Percentiles rank a stretch among this genome's conserved stretches.
Conservation (phyloP, 139 green algal genomes). For the Zygnema circumcarinatum region DNA sequence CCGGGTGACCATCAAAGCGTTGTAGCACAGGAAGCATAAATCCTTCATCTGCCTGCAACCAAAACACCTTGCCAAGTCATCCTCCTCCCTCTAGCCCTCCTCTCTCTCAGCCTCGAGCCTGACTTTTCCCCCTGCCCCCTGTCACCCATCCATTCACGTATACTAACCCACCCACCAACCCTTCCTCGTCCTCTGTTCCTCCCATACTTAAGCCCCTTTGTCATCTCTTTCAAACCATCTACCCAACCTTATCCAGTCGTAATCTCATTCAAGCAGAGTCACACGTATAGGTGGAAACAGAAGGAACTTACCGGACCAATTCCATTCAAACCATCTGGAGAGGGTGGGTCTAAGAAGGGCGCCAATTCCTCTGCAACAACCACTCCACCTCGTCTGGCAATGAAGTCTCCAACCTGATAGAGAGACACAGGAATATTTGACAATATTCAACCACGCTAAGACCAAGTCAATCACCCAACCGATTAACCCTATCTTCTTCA, state of each 20-base stretch:
- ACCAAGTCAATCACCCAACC: too few species aligned
- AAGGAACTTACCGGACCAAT: background rate
- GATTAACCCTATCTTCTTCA: too few species aligned
- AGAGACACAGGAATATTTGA: background rate
- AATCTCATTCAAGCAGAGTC: too few species aligned
- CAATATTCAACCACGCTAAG: background rate
- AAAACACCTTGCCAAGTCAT: background rate
- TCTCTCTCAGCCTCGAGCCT: too few species aligned
- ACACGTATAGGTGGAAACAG: too few species aligned
- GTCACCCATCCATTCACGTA: too few species aligned
- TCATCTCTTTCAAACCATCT: too few species aligned
- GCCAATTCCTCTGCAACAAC: constrained; percentile 94
- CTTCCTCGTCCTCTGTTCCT: too few species aligned
- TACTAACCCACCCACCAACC: too few species aligned
- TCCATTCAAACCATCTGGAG: background rate
- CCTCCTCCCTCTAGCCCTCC: background rate
- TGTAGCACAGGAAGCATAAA: constrained; percentile 91
- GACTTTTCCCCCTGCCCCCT: too few species aligned
- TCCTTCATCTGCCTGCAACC: constrained; percentile 68
- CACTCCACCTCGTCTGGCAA: constrained; percentile 77
- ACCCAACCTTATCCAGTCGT: too few species aligned
- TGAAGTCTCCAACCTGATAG: constrained; percentile 63
- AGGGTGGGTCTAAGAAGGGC: constrained; percentile 81
- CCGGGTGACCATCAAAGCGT: constrained; percentile 80
- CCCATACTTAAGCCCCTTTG: too few species aligned